Conservation (phyloP, 2,329 filamentous ascomycete genomes). For the Tolypocladium ophioglossoides region DNA sequence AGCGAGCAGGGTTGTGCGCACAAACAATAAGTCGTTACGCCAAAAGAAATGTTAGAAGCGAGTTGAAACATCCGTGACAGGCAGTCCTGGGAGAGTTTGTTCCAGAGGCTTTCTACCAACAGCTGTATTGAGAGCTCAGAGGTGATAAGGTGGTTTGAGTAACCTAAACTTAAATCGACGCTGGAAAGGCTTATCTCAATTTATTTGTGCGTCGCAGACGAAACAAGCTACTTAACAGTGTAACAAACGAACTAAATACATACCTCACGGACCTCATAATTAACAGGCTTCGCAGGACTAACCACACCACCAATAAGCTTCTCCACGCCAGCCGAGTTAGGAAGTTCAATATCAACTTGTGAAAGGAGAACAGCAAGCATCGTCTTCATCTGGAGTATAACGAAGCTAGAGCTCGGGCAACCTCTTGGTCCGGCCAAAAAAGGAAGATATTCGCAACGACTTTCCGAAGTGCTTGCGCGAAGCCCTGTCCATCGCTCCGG, state of each 20-base stretch:
- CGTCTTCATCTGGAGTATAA: slow-evolving; percentile 3
- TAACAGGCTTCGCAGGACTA: neutral
- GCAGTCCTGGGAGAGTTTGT: too few species aligned
- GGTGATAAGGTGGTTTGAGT: too few species aligned
- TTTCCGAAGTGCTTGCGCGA: neutral
- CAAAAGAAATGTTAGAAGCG: too few species aligned
- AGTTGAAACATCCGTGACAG: too few species aligned
- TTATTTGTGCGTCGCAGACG: too few species aligned
- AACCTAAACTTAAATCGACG: too few species aligned
- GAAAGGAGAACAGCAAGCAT: slow-evolving; percentile 1
- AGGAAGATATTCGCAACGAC: slow-evolving; percentile 1
- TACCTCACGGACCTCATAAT: neutral
- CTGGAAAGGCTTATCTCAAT: too few species aligned
- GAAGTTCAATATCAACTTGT: neutral
- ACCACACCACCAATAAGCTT: slow-evolving; percentile 1
- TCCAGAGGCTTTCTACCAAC: too few species aligned
- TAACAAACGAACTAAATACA: neutral
- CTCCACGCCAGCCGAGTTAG: neutral
- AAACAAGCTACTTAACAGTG: too few species aligned
- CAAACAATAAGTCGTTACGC: too few species aligned
- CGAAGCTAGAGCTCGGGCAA: slow-evolving; percentile 2
- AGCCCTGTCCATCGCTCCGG: slow-evolving; percentile 1
- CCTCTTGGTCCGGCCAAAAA: neutral
- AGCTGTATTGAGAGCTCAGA: too few species aligned
- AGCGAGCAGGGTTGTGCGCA: too few species aligned